These are phyloP conservation scores for Alternaria alternata DNA, from an alignment of 2,329 filamentous ascomycete genomes.

Conservation along the genomic window DNA sequence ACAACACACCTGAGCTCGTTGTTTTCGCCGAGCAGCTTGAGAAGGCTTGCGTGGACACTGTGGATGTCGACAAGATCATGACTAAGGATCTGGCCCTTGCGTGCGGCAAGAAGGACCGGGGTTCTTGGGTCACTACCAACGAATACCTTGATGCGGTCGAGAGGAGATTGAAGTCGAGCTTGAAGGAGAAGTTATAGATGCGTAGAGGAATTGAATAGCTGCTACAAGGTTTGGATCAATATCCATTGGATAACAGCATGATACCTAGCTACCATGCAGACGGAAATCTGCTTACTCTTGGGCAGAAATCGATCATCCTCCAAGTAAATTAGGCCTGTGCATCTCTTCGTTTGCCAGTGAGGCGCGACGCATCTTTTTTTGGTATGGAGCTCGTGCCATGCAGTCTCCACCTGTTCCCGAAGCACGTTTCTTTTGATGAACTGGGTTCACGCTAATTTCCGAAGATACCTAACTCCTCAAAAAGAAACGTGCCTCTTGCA, in stretches of 20 bases:
- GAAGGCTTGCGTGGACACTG: constrained; percentile 91
- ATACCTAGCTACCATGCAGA: background rate
- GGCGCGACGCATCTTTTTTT: constrained; percentile 3
- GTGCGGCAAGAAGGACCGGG: constrained; percentile 84
- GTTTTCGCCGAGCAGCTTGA: constrained; percentile 92
- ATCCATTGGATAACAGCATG: constrained; percentile 6
- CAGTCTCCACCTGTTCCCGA: constrained; percentile 3
- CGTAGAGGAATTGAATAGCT: background rate
- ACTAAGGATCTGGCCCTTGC: constrained; percentile 98
- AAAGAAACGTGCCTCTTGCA: constrained; percentile 13
- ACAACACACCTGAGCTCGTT: constrained; percentile 89
- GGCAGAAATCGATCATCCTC: constrained; percentile 4
- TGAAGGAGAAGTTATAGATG: constrained; percentile 77
- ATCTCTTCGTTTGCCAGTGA: constrained; percentile 1
- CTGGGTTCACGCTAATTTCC: constrained; percentile 6
- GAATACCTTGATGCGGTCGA: constrained; percentile 93
- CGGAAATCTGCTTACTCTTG: constrained; percentile 7
- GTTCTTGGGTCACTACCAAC: constrained; percentile 87
- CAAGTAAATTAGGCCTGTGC: background rate
- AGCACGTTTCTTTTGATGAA: constrained; percentile 7
- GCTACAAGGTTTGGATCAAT: background rate
- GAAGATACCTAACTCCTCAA: constrained; percentile 4
- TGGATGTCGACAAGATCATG: constrained; percentile 95
- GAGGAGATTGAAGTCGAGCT: constrained; percentile 79
- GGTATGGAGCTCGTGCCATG: constrained; percentile 4